Evolutionary conservation across 176 grass and related monocot genomes (phyloP), one percentile per base, ranked within the genome.

Genomic region (Secale cereale): DNA sequence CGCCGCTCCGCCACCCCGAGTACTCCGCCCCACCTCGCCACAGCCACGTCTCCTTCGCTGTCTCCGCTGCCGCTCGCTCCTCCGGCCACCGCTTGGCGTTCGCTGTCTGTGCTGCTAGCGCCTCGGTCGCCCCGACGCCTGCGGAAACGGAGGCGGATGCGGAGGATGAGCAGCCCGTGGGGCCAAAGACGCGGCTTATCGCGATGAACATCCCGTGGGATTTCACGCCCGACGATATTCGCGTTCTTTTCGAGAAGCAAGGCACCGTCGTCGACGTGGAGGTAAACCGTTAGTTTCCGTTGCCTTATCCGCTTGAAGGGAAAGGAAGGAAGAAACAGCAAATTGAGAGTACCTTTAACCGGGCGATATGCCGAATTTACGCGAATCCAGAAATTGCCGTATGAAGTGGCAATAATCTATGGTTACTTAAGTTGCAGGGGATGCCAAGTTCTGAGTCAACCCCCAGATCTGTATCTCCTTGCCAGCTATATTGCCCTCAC

Each of bases 161-260:
- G n/a, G 89, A 70, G 81, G 50, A 56, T n/a, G 88, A 84, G 35
- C 39, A 85, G 66, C 70, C 22, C 17, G 81, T 46, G 62, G 80
- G 19, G 11, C 79, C 83, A 27, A 90, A 81, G 75, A 94, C 80
- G 78, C 90, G 93, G 63, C 81, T 98, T 73, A 87, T 95, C 35
- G 97, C 91, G 45, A 90, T 90, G 88, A 98, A 95, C 82, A 91
- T 98, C 81, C 97, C 97, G n/a, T 98, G 97, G 97, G 84, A 85
- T 80, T 89, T 26, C 87, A 94, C 86, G 22, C 65, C 86, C 14
- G 91, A 98, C 68, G 90, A 98, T 81, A 86, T 98, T 35, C 91
- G 84, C 43, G 84, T 83, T 26, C 89, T 98, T 50, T 98, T 98
- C 84, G 78, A 82, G 81, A 92, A 92, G 83, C 89, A 95, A 64